Base-by-base conservation (phyloP, 305 asterid genomes). In the Rubia balearica region DNA sequence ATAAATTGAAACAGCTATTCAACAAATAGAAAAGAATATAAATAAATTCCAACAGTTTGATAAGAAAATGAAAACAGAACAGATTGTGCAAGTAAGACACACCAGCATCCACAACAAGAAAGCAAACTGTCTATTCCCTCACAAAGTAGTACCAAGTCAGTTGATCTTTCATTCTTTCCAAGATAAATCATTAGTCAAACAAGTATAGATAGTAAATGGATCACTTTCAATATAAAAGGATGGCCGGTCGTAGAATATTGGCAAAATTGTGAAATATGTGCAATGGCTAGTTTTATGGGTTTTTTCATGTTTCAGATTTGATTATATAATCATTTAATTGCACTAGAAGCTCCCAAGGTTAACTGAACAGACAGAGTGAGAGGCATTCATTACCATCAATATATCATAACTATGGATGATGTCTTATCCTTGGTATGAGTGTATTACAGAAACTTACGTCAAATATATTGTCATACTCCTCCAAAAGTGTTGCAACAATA, bases 401-500 rank as follows among this genome's bases (percentile, higher is more conserved):
- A 49, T 17, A 45, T 49, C 21, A 27, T 68, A 1, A 46, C 17
- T 14, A 17, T 49, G 17, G 30, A 66, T 45, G 70, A 67, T 67
- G 46, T 45, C 22, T 67, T 67, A 68, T 33, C 61, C 27, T 27
- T 12, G 53, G 69, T 40, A n/a, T 40, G 70, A 65, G 77, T 64
- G 57, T 33, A 5, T 13, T 57, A 61, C 63, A 77, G 46, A 40
- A 67, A 83, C 98, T 71, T 89, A 95, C 98, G 76, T 90, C 84
- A 49, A 95, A 95, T 65, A 95, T 74, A 81, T 82, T 92, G 67
- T 84, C 95, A 64, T 88, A 95, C 84, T 95, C 99, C 88, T 95
- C 99, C 78, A 95, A 81, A 53, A 95, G 92, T 27, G 88, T 89
- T 61, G 99, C 80, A 74, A 92, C 83, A 82, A 95, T 90, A 73